phyloP scores from a whole-genome alignment of 768 basidiomycete genomes.

The Xerocomus brunneocitrinus region DNA sequence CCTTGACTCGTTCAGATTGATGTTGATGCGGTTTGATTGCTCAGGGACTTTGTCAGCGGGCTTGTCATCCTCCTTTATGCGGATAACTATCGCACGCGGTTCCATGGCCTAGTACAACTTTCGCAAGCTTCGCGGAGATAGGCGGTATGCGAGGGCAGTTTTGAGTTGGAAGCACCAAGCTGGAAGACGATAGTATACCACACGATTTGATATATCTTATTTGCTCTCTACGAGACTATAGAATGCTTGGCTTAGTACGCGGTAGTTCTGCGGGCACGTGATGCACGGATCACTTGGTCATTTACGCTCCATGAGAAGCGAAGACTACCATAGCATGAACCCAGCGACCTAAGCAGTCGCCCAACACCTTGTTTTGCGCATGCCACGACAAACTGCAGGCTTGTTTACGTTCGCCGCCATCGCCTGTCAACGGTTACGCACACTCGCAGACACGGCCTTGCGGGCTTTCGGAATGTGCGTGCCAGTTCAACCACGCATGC shows the following conservation, averaged over 20 bases:
- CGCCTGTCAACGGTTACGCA: constrained; percentile 34
- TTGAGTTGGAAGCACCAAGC: background rate
- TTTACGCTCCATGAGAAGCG: background rate
- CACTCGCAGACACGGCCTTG: constrained; percentile 47
- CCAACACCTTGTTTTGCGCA: constrained; percentile 13
- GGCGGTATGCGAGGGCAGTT: background rate
- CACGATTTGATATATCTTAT: constrained; percentile 14
- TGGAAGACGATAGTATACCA: constrained; percentile 14
- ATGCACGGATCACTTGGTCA: background rate
- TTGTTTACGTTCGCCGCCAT: constrained; percentile 16
- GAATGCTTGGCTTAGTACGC: background rate
- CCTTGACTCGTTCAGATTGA: background rate
- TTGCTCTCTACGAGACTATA: background rate
- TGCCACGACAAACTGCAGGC: constrained; percentile 20
- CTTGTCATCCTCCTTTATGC: constrained; percentile 46
- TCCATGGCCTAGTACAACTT: constrained; percentile 37
- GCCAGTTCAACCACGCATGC: background rate
- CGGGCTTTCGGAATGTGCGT: constrained; percentile 79
- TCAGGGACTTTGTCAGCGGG: constrained; percentile 50
- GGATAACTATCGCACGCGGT: constrained; percentile 42
- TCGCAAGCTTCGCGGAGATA: constrained; percentile 31
- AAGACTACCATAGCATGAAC: constrained; percentile 14
- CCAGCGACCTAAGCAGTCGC: constrained; percentile 7
- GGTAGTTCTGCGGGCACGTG: constrained; percentile 14
- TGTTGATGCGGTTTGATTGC: constrained; percentile 1